A percentile compares a stretch with the other conserved stretches of the same genome.
These are phyloP conservation scores for Stagonosporopsis cucurbitacearum DNA, from an alignment of 2,329 filamentous ascomycete species.

Conservation along the genomic window DNA sequence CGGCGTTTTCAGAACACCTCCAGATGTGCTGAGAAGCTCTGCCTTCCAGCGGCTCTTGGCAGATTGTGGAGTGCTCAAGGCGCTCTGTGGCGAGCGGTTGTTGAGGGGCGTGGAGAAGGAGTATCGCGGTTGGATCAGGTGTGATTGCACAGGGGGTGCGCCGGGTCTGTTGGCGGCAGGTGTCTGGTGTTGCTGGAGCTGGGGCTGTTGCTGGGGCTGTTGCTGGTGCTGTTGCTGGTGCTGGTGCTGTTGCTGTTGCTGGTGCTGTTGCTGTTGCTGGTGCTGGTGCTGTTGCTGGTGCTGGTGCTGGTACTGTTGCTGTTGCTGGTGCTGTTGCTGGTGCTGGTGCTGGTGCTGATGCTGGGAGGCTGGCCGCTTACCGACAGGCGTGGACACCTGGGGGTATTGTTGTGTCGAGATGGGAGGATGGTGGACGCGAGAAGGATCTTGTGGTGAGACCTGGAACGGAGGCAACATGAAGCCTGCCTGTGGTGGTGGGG, in stretches of 20 bases:
- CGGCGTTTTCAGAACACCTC: conserved; percentile 22
- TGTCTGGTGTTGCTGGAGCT: conserved; percentile 21
- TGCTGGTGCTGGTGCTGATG: conserved; percentile 16
- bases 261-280: no score
- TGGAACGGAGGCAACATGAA: conserved; percentile 58
- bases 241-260: no score
- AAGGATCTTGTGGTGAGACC: conserved; percentile 54
- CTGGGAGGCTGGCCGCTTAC: conserved; percentile 13
- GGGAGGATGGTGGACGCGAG: conserved; percentile 45
- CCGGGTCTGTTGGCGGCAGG: conserved; percentile 24
- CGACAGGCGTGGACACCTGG: conserved; percentile 39
- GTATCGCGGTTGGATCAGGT: conserved; percentile 33
- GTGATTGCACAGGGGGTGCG: conserved; percentile 31
- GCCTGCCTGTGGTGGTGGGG: conserved; percentile 50
- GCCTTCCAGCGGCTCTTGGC: conserved; percentile 42
- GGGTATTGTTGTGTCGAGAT: conserved; percentile 33
- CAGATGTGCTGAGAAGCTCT: conserved; percentile 16
- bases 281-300: no score
- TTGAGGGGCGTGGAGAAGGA: conserved; percentile 37
- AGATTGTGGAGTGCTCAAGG: conserved; percentile 37
- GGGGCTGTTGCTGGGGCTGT: no score
- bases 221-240: no score
- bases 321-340: no score
- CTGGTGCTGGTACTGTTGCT: no score
- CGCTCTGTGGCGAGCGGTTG: conserved; percentile 35